These are phyloP conservation scores for Papiliotrema fonsecae DNA, from an alignment of 1,284 basidiomycete species.

Conservation along the genomic window DNA sequence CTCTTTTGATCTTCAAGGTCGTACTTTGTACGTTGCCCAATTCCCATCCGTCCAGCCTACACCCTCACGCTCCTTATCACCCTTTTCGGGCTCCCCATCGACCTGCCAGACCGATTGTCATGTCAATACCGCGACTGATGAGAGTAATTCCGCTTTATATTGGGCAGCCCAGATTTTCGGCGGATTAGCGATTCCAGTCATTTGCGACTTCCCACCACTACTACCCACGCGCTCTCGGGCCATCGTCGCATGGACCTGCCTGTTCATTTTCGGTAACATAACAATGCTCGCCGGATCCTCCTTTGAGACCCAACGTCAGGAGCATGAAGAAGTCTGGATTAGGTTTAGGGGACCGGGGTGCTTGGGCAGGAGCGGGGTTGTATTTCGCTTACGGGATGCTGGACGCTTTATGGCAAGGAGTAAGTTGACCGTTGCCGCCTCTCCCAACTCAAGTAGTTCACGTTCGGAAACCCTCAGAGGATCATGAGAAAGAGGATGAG, in stretches of 20 bases:
- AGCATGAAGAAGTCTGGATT: constrained; percentile 3
- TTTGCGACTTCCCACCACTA: constrained; percentile 23
- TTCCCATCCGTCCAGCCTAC: background rate
- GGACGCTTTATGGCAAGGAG: constrained; percentile 41
- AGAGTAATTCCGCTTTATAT: constrained; percentile 41
- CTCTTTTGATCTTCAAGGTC: constrained; percentile 34
- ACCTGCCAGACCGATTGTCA: background rate
- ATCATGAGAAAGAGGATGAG: too few species aligned
- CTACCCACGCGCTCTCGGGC: constrained; percentile 18
- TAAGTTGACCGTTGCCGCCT: background rate
- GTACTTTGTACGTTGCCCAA: constrained; percentile 19
- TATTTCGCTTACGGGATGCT: constrained; percentile 38
- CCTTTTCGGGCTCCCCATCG: too few species aligned
- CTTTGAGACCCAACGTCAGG: constrained; percentile 13
- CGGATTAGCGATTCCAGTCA: constrained; percentile 23
- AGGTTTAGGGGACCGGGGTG: constrained; percentile 11
- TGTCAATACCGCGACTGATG: background rate
- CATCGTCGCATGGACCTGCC: constrained; percentile 19
- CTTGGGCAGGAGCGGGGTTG: constrained; percentile 26
- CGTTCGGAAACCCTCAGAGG: background rate
- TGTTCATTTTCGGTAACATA: constrained; percentile 20
- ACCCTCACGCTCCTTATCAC: too few species aligned
- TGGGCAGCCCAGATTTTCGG: constrained; percentile 40
- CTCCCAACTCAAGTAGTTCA: background rate
- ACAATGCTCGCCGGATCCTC: constrained; percentile 24